Evolutionary conservation across 2,329 filamentous ascomycete species (phyloP).

Genomic region (Trichophyton mentagrophytes): DNA sequence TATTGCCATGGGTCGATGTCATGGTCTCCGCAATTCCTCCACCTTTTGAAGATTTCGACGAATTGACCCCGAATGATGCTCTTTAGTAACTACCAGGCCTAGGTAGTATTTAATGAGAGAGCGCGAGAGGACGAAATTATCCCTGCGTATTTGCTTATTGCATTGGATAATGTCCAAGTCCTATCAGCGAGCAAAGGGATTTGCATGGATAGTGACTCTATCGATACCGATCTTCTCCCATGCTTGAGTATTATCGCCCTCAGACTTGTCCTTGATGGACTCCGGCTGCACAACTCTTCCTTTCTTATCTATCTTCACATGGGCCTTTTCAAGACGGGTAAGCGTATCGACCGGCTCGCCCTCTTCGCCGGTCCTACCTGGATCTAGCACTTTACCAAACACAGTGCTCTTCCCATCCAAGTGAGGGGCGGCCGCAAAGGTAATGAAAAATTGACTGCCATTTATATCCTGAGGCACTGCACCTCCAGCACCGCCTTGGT

Average conservation of each 20-base stretch:
- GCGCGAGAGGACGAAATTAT: too few relatives aligned
- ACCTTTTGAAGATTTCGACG: too few relatives aligned
- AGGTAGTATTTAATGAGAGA: too few relatives aligned
- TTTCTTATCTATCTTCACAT: conserved; percentile 51
- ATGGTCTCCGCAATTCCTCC: too few relatives aligned
- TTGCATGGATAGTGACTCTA: conserved; percentile 49
- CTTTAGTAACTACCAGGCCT: too few relatives aligned
- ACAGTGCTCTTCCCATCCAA: conserved; percentile 55
- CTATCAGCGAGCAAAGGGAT: conserved; percentile 47
- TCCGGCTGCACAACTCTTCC: conserved; percentile 38
- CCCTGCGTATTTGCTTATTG: background rate
- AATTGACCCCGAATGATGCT: too few relatives aligned
- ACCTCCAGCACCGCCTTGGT: conserved; percentile 29
- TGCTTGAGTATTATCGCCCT: conserved; percentile 15
- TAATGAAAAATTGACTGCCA: conserved; percentile 53
- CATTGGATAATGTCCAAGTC: background rate
- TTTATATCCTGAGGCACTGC: conserved; percentile 29
- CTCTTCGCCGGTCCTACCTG: conserved; percentile 33
- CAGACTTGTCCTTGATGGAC: conserved; percentile 20
- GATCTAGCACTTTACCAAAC: conserved; percentile 47
- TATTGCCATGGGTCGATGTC: too few relatives aligned
- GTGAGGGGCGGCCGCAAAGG: conserved; percentile 48
- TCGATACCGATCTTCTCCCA: conserved; percentile 44
- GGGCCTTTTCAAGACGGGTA: conserved; percentile 44
- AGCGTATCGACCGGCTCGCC: conserved; percentile 34